phyloP scores from a whole-genome alignment of 2,329 filamentous ascomycete species.

The Alternaria solani region DNA sequence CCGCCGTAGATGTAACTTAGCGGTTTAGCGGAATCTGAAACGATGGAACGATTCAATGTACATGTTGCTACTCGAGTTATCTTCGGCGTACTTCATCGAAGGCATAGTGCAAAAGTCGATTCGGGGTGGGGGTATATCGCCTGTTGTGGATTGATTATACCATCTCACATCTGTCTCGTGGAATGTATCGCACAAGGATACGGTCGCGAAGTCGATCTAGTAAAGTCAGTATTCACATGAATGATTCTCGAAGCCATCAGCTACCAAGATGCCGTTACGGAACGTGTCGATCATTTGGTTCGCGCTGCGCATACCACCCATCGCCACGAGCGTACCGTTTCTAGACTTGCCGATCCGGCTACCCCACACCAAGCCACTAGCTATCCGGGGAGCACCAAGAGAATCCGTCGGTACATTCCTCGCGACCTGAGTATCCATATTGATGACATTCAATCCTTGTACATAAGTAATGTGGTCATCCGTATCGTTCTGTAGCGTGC shows the following conservation, averaged over 20 bases:
- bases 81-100: slow-evolving; percentile 52
- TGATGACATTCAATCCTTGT: not conserved
- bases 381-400: not conserved
- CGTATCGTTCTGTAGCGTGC: not conserved
- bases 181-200: slow-evolving; percentile 52
- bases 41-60: not conserved
- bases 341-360: not conserved
- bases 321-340: not conserved
- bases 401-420: not conserved
- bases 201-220: slow-evolving; percentile 22
- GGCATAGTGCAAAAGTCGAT: slow-evolving; percentile 55
- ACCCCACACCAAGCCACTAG: not conserved
- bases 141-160: slow-evolving; percentile 55
- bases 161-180: slow-evolving; percentile 49
- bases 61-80: slow-evolving; percentile 59
- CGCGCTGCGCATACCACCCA: not conserved
- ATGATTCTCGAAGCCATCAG: too few species aligned
- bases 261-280: not conserved
- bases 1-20: slow-evolving; percentile 57
- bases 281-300: slow-evolving; percentile 16
- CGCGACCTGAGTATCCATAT: not conserved
- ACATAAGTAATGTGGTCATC: not conserved
- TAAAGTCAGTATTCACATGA: not conserved
- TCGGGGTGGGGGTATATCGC: slow-evolving; percentile 52
- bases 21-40: not conserved